These are phyloP conservation scores for Penicillium olsonii DNA, from an alignment of 2,329 filamentous ascomycete species.

Conservation along the genomic window DNA sequence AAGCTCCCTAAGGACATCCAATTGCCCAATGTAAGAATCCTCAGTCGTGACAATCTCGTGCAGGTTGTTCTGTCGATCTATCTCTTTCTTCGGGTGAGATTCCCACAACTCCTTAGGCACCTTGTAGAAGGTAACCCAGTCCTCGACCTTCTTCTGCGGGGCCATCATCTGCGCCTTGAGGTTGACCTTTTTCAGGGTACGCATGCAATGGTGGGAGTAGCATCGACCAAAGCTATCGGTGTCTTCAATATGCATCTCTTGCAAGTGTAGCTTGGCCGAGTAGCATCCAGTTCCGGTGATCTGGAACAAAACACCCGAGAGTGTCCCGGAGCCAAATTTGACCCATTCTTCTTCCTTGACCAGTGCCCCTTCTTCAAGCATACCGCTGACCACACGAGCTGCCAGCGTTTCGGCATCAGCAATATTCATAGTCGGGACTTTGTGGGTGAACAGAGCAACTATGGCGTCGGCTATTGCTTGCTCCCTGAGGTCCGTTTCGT, in stretches of 20 bases:
- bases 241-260: constrained; percentile 68
- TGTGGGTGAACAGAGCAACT: constrained; percentile 85
- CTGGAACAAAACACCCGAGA: constrained; percentile 92
- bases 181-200: constrained; percentile 93
- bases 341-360: constrained; percentile 96
- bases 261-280: constrained; percentile 74
- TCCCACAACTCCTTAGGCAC: constrained; percentile 76
- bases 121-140: constrained; percentile 89
- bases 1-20: constrained; percentile 80
- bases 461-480: constrained; percentile 85
- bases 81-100: constrained; percentile 75
- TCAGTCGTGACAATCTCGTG: constrained; percentile 96
- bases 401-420: constrained; percentile 91
- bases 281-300: constrained; percentile 91
- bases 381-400: constrained; percentile 72
- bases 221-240: constrained; percentile 69
- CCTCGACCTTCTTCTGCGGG: constrained; percentile 68
- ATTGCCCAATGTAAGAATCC: constrained; percentile 83
- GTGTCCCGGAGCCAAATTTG: constrained; percentile 76
- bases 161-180: constrained; percentile 72
- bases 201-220: constrained; percentile 90
- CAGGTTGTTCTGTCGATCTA: constrained; percentile 88
- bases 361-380: constrained; percentile 77
- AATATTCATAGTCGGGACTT: constrained; percentile 97
- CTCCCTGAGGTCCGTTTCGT: constrained; percentile 82